A percentile compares a stretch with the other conserved stretches of the same genome.
Evolutionary conservation across 2,329 filamentous ascomycete genomes (phyloP).

Genomic region (Colletotrichum somersetense): DNA sequence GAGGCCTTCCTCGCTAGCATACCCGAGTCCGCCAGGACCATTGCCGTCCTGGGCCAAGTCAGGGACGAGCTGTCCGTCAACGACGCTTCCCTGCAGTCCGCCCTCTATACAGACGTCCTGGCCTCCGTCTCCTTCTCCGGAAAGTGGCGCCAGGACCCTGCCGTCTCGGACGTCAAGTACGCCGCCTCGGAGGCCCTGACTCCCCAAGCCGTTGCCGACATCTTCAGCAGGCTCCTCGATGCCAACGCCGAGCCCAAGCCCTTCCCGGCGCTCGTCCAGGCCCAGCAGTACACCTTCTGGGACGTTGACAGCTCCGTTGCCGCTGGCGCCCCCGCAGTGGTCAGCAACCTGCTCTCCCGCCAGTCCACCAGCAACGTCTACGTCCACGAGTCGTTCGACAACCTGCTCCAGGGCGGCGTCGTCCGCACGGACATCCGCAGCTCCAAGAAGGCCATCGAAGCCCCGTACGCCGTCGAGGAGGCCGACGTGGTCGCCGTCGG

Average conservation of each 20-base stretch:
- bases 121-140: constrained; percentile 85
- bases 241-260: constrained; percentile 62
- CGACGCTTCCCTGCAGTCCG: constrained; percentile 84
- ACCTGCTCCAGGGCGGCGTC: constrained; percentile 79
- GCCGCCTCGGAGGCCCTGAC: constrained; percentile 73
- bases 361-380: constrained; percentile 75
- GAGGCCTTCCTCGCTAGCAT: constrained; percentile 90
- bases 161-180: constrained; percentile 90
- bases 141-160: constrained; percentile 71
- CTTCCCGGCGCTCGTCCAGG: constrained; percentile 63
- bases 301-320: constrained; percentile 82
- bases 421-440: constrained; percentile 87
- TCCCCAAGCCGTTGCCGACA: constrained; percentile 64
- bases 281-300: constrained; percentile 94
- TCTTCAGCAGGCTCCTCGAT: constrained; percentile 63
- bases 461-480: constrained; percentile 82
- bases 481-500: constrained; percentile 86
- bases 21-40: constrained; percentile 78
- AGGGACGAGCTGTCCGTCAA: constrained; percentile 77
- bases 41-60: constrained; percentile 93
- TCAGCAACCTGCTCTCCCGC: constrained; percentile 75
- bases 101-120: constrained; percentile 91
- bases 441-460: constrained; percentile 85
- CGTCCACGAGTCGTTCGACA: constrained; percentile 73
- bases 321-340: constrained; percentile 71